Evolutionary conservation across 495 filamentous ascomycete genomes (phyloP).

Genomic region (Ascodesmis nigricans): DNA sequence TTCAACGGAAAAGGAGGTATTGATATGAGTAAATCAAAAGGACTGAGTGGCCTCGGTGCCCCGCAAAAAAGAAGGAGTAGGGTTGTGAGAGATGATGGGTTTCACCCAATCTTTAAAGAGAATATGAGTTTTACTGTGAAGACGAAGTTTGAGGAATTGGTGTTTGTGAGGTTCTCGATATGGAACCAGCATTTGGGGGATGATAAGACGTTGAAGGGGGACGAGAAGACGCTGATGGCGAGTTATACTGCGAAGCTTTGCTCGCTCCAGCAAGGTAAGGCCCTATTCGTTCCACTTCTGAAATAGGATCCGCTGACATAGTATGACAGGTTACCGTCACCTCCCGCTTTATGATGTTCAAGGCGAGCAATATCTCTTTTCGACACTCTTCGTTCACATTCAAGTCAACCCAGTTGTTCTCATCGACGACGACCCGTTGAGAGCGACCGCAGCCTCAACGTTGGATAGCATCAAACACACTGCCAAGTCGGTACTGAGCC

Average conservation of each 20-base stretch:
- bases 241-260: conserved; percentile 81
- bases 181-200: conserved; percentile 55
- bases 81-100: conserved; percentile 67
- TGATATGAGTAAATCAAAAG: conserved; percentile 45
- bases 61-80: conserved; percentile 58
- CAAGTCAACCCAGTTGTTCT: conserved; percentile 36
- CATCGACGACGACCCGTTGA: conserved; percentile 28
- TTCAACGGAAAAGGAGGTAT: conserved; percentile 41
- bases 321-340: conserved; percentile 60
- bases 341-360: conserved; percentile 75
- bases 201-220: conserved; percentile 42
- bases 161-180: conserved; percentile 86
- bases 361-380: conserved; percentile 80
- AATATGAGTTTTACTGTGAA: conserved; percentile 53
- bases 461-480: conserved; percentile 17
- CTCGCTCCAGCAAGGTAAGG: conserved; percentile 50
- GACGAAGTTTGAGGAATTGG: conserved; percentile 75
- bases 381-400: conserved; percentile 80
- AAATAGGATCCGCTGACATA: no score
- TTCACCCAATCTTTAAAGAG: conserved; percentile 67
- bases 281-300: no score
- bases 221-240: conserved; percentile 43
- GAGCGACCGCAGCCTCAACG: no score
- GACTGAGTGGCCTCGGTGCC: conserved; percentile 46
- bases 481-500: conserved; percentile 17